Evolutionary conservation across 192 early-diverging fungal species (phyloP).

Genomic region (Entomortierella lignicola): DNA sequence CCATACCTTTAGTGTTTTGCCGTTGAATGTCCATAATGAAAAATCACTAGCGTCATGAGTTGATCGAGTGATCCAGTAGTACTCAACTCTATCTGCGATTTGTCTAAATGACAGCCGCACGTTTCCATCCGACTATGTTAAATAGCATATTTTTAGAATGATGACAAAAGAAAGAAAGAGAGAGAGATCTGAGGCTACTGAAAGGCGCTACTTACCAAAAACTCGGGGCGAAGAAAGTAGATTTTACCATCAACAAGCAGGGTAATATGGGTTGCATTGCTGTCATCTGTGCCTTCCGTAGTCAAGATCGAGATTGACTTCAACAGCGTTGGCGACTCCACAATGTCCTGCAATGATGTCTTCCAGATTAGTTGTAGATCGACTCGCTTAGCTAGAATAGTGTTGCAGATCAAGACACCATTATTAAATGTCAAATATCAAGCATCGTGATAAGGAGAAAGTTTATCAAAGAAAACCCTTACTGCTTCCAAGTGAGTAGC

Average conservation of each 20-base stretch:
- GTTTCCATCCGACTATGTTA: constrained; percentile 37
- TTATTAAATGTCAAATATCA: too few relatives aligned
- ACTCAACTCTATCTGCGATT: constrained; percentile 74
- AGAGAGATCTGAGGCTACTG: neutral
- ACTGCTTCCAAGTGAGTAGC: constrained; percentile 52
- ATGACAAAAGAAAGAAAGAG: neutral
- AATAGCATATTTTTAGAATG: neutral
- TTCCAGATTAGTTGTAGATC: constrained; percentile 52
- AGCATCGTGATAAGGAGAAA: neutral
- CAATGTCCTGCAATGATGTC: constrained; percentile 47
- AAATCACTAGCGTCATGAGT: constrained; percentile 64
- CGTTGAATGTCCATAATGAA: constrained; percentile 81
- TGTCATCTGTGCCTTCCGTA: constrained; percentile 37
- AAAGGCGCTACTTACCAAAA: constrained; percentile 37
- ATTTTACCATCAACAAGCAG: constrained; percentile 76
- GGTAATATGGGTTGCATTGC: constrained; percentile 68
- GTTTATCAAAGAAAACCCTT: neutral
- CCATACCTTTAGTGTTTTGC: constrained; percentile 68
- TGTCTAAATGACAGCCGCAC: constrained; percentile 48
- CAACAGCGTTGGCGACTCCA: constrained; percentile 42
- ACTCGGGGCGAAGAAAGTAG: constrained; percentile 68
- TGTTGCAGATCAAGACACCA: neutral
- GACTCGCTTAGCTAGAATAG: constrained; percentile 42
- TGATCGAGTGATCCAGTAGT: constrained; percentile 77
- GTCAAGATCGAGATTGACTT: constrained; percentile 51